Evolutionary conservation across 106 monocot species (phyloP).

Genomic region (Phalaenopsis aphrodite): DNA sequence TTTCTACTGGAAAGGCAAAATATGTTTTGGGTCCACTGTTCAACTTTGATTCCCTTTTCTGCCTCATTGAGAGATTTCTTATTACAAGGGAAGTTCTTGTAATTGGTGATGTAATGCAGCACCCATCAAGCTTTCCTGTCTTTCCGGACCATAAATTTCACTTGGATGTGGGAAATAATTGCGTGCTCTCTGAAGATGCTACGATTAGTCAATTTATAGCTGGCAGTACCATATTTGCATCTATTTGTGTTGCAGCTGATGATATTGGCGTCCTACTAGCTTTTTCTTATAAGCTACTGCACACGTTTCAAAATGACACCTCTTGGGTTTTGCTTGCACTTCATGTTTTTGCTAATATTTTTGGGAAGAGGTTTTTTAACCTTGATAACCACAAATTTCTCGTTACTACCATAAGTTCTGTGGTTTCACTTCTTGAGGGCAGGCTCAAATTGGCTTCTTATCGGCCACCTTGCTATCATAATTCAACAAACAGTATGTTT

Average conservation of each 20-base stretch:
- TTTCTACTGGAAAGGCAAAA: constrained; percentile 22
- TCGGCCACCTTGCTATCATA: background rate
- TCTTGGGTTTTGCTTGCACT: constrained; percentile 37
- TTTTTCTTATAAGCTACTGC: constrained; percentile 53
- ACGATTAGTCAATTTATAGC: constrained; percentile 40
- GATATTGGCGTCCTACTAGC: constrained; percentile 43
- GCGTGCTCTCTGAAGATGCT: constrained; percentile 20
- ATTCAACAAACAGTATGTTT: background rate
- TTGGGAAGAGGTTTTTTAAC: constrained; percentile 38
- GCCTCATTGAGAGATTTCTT: constrained; percentile 58
- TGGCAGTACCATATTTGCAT: constrained; percentile 61
- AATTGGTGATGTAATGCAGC: constrained; percentile 6
- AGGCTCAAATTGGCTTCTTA: background rate
- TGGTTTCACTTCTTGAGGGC: constrained; percentile 52
- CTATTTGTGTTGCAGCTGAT: constrained; percentile 34
- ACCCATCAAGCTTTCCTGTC: background rate
- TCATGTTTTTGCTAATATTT: constrained; percentile 59
- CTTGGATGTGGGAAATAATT: constrained; percentile 9
- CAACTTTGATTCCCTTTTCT: constrained; percentile 25
- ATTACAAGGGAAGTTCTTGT: constrained; percentile 35
- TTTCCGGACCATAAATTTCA: background rate
- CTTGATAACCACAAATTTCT: constrained; percentile 17
- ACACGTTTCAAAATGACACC: constrained; percentile 18
- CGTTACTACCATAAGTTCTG: constrained; percentile 25
- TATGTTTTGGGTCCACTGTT: constrained; percentile 21